Conservation (phyloP, 2,329 filamentous ascomycete genomes). For the Fusarium sp. region DNA sequence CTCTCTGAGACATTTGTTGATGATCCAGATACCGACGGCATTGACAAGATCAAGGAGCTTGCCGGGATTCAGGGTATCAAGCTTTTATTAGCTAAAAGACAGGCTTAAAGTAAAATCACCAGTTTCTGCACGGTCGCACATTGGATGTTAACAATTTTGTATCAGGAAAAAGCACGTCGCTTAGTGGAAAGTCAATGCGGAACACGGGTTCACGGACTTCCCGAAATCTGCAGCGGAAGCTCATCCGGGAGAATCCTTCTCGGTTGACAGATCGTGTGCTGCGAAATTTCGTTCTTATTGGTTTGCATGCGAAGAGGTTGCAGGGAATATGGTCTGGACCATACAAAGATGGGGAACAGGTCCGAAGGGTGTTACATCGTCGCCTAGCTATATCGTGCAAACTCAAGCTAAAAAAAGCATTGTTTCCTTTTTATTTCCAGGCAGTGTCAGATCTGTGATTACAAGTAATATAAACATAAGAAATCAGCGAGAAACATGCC, state of each 20-base stretch:
- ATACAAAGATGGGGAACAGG: neutral
- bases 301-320: neutral
- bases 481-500: neutral
- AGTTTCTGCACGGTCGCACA: neutral
- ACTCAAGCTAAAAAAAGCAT: fast-evolving
- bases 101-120: neutral
- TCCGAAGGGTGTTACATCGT: neutral
- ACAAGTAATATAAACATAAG: too few relatives aligned
- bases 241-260: neutral
- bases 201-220: too few relatives aligned
- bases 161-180: too few relatives aligned
- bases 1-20: neutral
- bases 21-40: neutral
- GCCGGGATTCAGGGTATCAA: neutral
- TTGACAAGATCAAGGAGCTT: neutral
- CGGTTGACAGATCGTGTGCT: neutral
- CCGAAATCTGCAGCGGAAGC: too few relatives aligned
- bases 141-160: neutral
- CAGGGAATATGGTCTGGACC: neutral
- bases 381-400: neutral
- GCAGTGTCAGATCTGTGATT: fast-evolving
- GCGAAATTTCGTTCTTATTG: neutral
- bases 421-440: neutral
- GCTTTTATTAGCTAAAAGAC: fast-evolving
- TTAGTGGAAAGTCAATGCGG: too few relatives aligned